Evolutionary conservation across 768 basidiomycete species (phyloP).

Genomic region (Mycena galopus): DNA sequence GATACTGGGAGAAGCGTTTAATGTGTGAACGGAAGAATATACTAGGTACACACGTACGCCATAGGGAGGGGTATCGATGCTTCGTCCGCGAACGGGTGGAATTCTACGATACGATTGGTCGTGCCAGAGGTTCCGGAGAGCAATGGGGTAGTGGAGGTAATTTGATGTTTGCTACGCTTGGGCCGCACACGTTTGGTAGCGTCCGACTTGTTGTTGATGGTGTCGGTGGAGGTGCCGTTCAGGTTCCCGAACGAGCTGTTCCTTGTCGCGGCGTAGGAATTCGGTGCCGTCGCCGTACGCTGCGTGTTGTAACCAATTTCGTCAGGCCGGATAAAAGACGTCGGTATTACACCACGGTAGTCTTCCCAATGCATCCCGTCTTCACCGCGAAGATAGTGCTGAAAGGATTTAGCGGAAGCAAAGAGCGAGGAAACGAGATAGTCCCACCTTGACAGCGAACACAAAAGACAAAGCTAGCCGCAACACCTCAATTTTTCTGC

Average conservation of each 20-base stretch:
- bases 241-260: constrained; percentile 40
- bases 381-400: constrained; percentile 87
- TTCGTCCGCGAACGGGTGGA: constrained; percentile 68
- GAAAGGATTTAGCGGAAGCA: constrained; percentile 10
- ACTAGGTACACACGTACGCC: constrained; percentile 64
- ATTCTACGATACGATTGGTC: constrained; percentile 69
- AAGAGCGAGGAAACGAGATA: not conserved
- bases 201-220: constrained; percentile 50
- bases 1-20: constrained; percentile 61
- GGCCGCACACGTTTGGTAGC: constrained; percentile 78
- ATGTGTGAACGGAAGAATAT: not conserved
- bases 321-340: constrained; percentile 65
- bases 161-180: constrained; percentile 76
- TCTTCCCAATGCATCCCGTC: constrained; percentile 81
- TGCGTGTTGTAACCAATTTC: constrained; percentile 56
- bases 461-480: constrained; percentile 79
- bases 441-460: constrained; percentile 69
- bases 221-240: constrained; percentile 55
- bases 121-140: constrained; percentile 67
- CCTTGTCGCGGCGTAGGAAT: constrained; percentile 59
- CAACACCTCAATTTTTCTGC: constrained; percentile 77
- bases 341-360: constrained; percentile 75
- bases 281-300: constrained; percentile 45
- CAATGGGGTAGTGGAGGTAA: constrained; percentile 71
- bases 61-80: constrained; percentile 86